A percentile compares a stretch with the other conserved stretches of the same genome.
Conservation (phyloP, 352 stramenopile genomes). For the Peronospora tabacina region DNA sequence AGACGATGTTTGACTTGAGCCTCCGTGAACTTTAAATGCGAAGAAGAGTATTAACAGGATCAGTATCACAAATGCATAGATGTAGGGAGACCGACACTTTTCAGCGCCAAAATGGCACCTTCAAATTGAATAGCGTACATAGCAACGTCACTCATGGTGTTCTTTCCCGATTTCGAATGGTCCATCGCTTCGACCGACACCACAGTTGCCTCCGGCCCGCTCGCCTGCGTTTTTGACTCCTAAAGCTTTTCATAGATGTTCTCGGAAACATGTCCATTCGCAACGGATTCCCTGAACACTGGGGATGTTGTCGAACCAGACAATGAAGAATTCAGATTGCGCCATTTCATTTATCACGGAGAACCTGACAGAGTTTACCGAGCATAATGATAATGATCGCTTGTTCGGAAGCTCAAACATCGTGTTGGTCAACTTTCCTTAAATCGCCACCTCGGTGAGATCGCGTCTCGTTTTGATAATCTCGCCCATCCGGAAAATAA, state of each 20-base stretch:
- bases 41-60: conserved; percentile 47
- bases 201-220: conserved; percentile 2
- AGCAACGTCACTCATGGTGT: conserved; percentile 33
- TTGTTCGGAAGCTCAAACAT: conserved; percentile 27
- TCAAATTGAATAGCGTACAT: conserved; percentile 48
- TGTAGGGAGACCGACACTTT: conserved; percentile 35
- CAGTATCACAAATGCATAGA: conserved; percentile 40
- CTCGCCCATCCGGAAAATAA: conserved; percentile 48
- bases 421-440: conserved; percentile 45
- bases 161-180: conserved; percentile 22
- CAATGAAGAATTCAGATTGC: conserved; percentile 1
- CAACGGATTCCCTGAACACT: too few relatives aligned
- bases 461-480: conserved; percentile 47
- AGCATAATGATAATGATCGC: conserved; percentile 11
- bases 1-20: conserved; percentile 46
- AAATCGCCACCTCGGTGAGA: conserved; percentile 23
- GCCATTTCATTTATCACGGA: conserved; percentile 5
- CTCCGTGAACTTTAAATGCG: conserved; percentile 45
- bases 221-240: neutral
- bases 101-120: conserved; percentile 40
- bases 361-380: conserved; percentile 5
- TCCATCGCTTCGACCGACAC: conserved; percentile 17
- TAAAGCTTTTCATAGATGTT: neutral
- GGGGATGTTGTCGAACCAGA: neutral
- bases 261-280: too few relatives aligned